Evolutionary conservation across 345 rosid genomes (phyloP), one percentile per base, ranked within the genome.

Genomic region (Hibiscus mutabilis): DNA sequence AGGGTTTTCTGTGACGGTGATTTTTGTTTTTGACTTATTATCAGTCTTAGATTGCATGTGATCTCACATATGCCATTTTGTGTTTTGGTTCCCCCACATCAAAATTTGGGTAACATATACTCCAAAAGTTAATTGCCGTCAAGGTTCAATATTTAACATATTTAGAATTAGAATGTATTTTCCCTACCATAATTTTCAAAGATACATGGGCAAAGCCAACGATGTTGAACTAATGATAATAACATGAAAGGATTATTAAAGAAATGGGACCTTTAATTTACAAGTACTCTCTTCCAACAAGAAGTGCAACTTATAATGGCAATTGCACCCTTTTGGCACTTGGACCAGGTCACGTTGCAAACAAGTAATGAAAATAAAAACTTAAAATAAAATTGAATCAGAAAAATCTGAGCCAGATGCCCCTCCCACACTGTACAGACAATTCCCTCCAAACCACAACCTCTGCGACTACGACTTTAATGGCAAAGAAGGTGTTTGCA

Each of bases 401-500:
- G 2, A 35, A 6, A 40, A 10, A 9, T 40, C 6, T 0, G 8
- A 35, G 40, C 4, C 40, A 35, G 40, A 40, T 40, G 12, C 44
- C 11, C 44, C 44, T 40, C 44, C 44, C 44, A 40, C 2, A 40
- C 44, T 40, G 12, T 8, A 40, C 44, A 40, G 0, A 40, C 8
- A 35, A 10, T 40, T 40, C 44, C 44, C 2, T 57, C 33, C 33
- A 24, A 57, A 14, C 33, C 31, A 57, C 61, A 18, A 57, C 61
- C n/a, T 57, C 61, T 24, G 61, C 16, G 8, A 13, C 61, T 24
- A 57, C 13, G 61, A 86, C 84, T 80, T 77, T 69, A 83, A 79
- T 83, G 87, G 82, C 82, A 70, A 82, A 77, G 77, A 82, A 62
- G 60, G 72, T 22, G 62, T 73, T 70, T 72, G 68, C 73, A 44